A percentile compares a stretch with the other conserved stretches of the same genome.
Evolutionary conservation across 2,329 filamentous ascomycete genomes (phyloP).

Genomic region (Fusarium abutilonis): DNA sequence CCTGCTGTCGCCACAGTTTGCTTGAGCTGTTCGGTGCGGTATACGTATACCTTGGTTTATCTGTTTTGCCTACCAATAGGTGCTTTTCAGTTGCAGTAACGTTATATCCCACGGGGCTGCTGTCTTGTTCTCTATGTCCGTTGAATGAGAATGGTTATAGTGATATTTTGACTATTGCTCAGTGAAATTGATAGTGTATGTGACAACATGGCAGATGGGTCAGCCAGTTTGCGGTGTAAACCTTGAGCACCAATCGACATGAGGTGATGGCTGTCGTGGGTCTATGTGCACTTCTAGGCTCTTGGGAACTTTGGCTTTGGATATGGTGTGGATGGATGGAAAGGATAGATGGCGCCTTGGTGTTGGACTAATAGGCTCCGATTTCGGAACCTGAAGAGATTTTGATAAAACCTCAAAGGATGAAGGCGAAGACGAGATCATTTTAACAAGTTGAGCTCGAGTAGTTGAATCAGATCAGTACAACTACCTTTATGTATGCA

Average conservation of each 20-base stretch:
- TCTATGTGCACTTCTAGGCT: constrained; percentile 1
- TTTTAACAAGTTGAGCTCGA: too few relatives aligned
- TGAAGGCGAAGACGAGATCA: too few relatives aligned
- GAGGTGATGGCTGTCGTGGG: constrained; percentile 41
- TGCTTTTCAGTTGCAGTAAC: constrained; percentile 9
- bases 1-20: constrained; percentile 10
- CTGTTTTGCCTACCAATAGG: constrained; percentile 11
- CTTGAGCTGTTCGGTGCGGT: background rate
- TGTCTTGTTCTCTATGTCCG: constrained; percentile 10
- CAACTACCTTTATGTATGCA: too few relatives aligned
- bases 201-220: background rate
- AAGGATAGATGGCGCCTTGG: background rate
- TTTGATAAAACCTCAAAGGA: background rate
- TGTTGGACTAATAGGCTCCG: constrained; percentile 20
- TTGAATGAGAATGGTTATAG: constrained; percentile 24
- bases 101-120: constrained; percentile 30
- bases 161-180: background rate
- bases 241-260: constrained; percentile 40
- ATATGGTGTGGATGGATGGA: constrained; percentile 28
- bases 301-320: constrained; percentile 3
- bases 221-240: constrained; percentile 1
- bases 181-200: background rate
- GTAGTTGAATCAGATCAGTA: too few relatives aligned
- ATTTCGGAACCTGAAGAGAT: background rate
- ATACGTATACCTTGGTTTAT: background rate